Evolutionary conservation across 768 basidiomycete genomes (phyloP).

Genomic region (Roridomyces roridus): DNA sequence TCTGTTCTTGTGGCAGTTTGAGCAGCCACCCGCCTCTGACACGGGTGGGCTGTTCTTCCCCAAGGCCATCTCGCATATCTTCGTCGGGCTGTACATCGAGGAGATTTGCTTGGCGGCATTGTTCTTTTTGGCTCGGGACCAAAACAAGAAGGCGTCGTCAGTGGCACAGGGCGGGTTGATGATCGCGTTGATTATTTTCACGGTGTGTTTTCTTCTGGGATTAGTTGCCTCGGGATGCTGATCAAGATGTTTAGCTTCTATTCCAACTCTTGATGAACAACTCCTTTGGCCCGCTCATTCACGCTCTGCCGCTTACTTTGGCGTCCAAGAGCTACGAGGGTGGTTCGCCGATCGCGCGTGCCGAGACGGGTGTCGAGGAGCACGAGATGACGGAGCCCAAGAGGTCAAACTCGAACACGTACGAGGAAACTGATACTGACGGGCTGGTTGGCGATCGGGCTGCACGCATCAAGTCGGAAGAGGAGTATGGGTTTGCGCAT

Average conservation of each 20-base stretch:
- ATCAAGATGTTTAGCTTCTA: constrained; percentile 52
- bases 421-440: constrained; percentile 17
- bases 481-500: constrained; percentile 82
- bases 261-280: constrained; percentile 77
- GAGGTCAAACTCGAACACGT: constrained; percentile 3
- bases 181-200: constrained; percentile 84
- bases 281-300: constrained; percentile 81
- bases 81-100: constrained; percentile 93
- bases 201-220: constrained; percentile 54
- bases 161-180: constrained; percentile 81
- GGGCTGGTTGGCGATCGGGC: constrained; percentile 12
- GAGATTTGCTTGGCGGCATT: constrained; percentile 84
- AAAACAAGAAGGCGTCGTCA: constrained; percentile 57
- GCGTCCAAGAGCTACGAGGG: constrained; percentile 69
- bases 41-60: constrained; percentile 97
- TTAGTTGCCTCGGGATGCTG: background rate
- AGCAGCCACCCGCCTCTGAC: constrained; percentile 71
- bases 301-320: constrained; percentile 78
- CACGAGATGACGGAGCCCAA: constrained; percentile 23
- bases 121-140: constrained; percentile 85
- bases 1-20: constrained; percentile 80
- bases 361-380: constrained; percentile 13
- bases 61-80: constrained; percentile 90
- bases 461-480: constrained; percentile 30
- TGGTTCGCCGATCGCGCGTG: background rate